These are phyloP conservation scores for Meira miltonrushii DNA, from an alignment of 1,284 basidiomycete genomes.

Conservation along the genomic window DNA sequence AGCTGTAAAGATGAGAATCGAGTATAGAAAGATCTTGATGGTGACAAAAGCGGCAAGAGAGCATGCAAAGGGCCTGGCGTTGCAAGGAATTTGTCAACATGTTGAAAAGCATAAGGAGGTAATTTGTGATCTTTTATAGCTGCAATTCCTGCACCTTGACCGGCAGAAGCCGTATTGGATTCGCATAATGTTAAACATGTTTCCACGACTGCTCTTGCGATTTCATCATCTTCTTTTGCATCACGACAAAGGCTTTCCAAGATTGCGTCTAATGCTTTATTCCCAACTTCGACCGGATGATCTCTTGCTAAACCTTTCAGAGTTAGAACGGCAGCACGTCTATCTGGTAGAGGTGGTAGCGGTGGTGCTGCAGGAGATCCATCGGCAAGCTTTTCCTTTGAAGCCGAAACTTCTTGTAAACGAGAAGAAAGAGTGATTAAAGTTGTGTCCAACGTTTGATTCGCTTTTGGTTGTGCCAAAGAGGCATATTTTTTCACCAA, in stretches of 20 bases:
- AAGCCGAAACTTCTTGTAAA: slow-evolving; percentile 54
- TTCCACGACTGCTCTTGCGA: slow-evolving; percentile 34
- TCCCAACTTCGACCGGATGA: slow-evolving; percentile 63
- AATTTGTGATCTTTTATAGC: slow-evolving; percentile 3
- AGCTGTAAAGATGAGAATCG: slow-evolving; percentile 82
- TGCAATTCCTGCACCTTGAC: not conserved
- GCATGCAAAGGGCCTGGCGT: slow-evolving; percentile 70
- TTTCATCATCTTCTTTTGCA: slow-evolving; percentile 35
- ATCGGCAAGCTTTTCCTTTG: slow-evolving; percentile 15
- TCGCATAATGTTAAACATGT: slow-evolving; percentile 42
- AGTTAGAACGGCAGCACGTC: slow-evolving; percentile 81
- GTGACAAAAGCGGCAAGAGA: slow-evolving; percentile 63
- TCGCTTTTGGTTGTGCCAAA: slow-evolving; percentile 38
- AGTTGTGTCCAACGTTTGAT: slow-evolving; percentile 74
- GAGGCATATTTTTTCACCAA: slow-evolving; percentile 46
- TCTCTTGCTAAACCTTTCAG: slow-evolving; percentile 87
- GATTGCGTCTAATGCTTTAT: slow-evolving; percentile 36
- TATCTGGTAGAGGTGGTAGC: slow-evolving; percentile 61
- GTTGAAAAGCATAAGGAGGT: slow-evolving; percentile 11
- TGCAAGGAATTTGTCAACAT: slow-evolving; percentile 58
- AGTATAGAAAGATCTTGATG: slow-evolving; percentile 65
- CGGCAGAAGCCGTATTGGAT: slow-evolving; percentile 13
- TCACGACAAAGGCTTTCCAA: slow-evolving; percentile 30
- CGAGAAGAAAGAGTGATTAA: slow-evolving; percentile 81
- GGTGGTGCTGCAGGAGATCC: slow-evolving; percentile 71